Evolutionary conservation across 2,329 filamentous ascomycete genomes (phyloP), one percentile per base, ranked within the genome.

Genomic region (Chaetoscypha palmicola): DNA sequence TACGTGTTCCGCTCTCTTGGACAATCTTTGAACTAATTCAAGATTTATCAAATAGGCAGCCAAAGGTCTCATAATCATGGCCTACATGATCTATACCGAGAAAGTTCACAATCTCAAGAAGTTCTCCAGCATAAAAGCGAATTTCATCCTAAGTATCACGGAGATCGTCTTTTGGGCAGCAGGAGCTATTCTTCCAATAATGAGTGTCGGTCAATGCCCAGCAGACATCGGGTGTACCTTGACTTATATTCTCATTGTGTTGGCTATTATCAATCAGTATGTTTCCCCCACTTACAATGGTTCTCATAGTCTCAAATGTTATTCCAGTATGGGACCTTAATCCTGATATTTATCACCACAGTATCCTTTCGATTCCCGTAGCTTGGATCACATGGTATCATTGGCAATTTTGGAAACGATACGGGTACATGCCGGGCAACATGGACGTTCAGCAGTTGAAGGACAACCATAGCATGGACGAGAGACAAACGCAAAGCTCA

Each of bases 121-220:
- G 11, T 41, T 23, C 12, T 21, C 38, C 19, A 33, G 26, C 19
- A 24, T 24, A 7, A 41, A 41, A 41, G 38, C 38, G 3, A 41
- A 26, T 17, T 22, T 41, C 17, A 41, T 41, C 20, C 30, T 34
- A 12, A 20, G 28, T 24, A 33, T 19, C 30, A 41, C 20, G 21
- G 38, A 41, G 30, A 14, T 41, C 20, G 20, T 41, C 7, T 41
- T 41, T 19, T 41, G 38, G 38, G 30, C 28, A 3, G 38, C 38
- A 5, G 38, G 28, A 16, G 30, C 21, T 8, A 8, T 41, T 2
- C 21, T 41, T 7, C 38, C 38, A 2, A 33, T 41, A 9, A 41
- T 34, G 38, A 41, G 16, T 16, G 30, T 41, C 17, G 11, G 11
- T 21, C 16, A 23, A 7, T 41, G 38, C 20, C n/a, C n/a, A 22